Evolutionary conservation across 352 stramenopile species (phyloP).

Genomic region (Phytophthora brassicae): DNA sequence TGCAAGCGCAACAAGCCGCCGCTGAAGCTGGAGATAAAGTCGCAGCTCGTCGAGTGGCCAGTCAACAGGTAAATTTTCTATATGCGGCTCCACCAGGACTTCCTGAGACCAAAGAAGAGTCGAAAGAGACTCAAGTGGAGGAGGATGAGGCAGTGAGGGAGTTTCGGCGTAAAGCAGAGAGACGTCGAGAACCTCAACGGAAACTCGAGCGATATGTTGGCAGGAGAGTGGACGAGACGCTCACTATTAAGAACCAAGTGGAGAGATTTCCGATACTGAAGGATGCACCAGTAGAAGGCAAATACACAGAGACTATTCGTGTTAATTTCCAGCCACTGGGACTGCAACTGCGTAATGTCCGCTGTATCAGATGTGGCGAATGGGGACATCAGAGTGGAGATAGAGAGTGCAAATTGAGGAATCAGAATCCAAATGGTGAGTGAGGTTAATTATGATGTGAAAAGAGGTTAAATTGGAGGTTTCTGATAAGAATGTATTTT

Average conservation of each 20-base stretch:
- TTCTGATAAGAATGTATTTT: too few relatives aligned
- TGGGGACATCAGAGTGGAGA: conserved; percentile 88
- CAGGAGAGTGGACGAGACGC: conserved; percentile 56
- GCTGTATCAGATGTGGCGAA: conserved; percentile 76
- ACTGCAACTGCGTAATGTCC: conserved; percentile 80
- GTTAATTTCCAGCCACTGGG: conserved; percentile 90
- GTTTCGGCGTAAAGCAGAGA: conserved; percentile 65
- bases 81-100: conserved; percentile 75
- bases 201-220: conserved; percentile 80
- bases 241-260: conserved; percentile 84
- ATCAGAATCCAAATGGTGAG: conserved; percentile 75
- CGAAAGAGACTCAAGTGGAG: conserved; percentile 31
- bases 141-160: conserved; percentile 70
- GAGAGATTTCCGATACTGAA: conserved; percentile 90
- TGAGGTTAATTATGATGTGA: too few relatives aligned
- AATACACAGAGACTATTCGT: conserved; percentile 77
- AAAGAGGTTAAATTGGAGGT: too few relatives aligned
- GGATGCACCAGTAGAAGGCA: conserved; percentile 84
- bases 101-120: conserved; percentile 44
- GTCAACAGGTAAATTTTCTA: conserved; percentile 73
- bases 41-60: conserved; percentile 41
- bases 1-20: conserved; percentile 61
- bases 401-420: conserved; percentile 71
- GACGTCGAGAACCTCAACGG: conserved; percentile 39
- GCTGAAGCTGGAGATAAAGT: conserved; percentile 53